A percentile compares a stretch with the other conserved stretches of the same genome.
Evolutionary conservation across 176 grass and related monocot genomes (phyloP).

Genomic region (Ensete ventricosum): DNA sequence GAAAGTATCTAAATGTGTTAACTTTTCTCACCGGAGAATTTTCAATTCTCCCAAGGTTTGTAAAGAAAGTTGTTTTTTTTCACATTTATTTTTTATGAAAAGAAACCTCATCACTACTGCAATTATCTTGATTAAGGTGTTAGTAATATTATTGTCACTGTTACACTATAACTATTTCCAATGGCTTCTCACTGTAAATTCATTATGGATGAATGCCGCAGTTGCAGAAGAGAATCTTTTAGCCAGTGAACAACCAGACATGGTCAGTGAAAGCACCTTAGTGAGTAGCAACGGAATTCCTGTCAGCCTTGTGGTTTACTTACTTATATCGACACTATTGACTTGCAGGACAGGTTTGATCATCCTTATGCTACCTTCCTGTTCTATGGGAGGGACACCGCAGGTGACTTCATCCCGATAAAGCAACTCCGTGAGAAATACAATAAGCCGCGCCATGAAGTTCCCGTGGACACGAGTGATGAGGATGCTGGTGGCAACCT

Average conservation of each 20-base stretch:
- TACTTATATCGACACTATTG: background rate
- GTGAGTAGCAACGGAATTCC: background rate
- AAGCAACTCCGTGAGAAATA: constrained; percentile 90
- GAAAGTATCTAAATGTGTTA: no score
- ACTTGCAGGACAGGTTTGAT: constrained; percentile 65
- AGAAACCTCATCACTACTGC: constrained; percentile 7
- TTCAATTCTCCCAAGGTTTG: no score
- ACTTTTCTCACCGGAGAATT: no score
- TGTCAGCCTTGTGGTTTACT: constrained; percentile 9
- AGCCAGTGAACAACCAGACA: constrained; percentile 49
- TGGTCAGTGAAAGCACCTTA: constrained; percentile 28
- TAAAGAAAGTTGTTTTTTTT: no score
- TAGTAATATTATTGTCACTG: background rate
- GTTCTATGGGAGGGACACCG: constrained; percentile 70
- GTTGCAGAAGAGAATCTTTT: constrained; percentile 86
- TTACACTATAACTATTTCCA: constrained; percentile 4
- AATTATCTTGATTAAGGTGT: background rate
- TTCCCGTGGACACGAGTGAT: constrained; percentile 38
- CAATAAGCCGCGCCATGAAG: constrained; percentile 62
- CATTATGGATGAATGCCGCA: constrained; percentile 19
- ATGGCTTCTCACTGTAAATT: background rate
- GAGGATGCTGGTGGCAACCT: constrained; percentile 15
- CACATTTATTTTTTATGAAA: background rate
- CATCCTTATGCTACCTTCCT: constrained; percentile 80
- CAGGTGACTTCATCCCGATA: constrained; percentile 84